Evolutionary conservation across 2,329 filamentous ascomycete species (phyloP).

Genomic region (Hypocreales sp.): DNA sequence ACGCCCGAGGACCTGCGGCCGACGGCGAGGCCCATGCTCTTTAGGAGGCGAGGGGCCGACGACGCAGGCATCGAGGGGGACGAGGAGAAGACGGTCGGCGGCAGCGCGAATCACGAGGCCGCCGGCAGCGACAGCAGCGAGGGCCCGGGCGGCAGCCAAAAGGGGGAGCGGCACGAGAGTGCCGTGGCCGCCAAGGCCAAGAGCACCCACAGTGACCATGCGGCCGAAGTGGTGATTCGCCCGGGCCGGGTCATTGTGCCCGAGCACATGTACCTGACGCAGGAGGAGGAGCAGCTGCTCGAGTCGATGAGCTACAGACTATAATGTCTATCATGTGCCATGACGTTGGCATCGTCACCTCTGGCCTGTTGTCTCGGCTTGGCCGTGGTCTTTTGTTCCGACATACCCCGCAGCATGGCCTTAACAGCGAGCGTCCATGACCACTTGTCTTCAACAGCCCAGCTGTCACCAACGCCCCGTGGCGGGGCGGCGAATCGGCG

Average conservation of each 20-base stretch:
- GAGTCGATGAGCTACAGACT: conserved; percentile 17
- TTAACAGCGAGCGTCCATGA: no score
- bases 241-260: conserved; percentile 18
- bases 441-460: no score
- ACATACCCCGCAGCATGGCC: no score
- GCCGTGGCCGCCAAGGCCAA: not conserved
- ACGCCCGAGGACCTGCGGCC: conserved; percentile 22
- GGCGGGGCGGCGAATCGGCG: no score
- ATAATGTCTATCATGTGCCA: conserved; percentile 11
- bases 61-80: not conserved
- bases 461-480: no score
- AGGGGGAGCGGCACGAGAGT: not conserved
- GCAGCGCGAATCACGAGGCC: conserved; percentile 3
- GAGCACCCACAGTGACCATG: conserved; percentile 1
- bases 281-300: conserved; percentile 19
- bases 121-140: conserved; percentile 5
- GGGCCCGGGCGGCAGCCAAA: conserved; percentile 1
- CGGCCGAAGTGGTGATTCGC: conserved; percentile 18
- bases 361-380: no score
- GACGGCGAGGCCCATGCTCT: not conserved
- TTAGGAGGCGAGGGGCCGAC: not conserved
- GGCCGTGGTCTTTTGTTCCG: no score
- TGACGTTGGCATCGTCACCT: no score
- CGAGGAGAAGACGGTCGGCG: conserved; percentile 2
- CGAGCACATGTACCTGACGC: conserved; percentile 18